A percentile compares a stretch with the other conserved stretches of the same genome.
phyloP scores from a whole-genome alignment of 805 yeast genomes.

The Pichia kluyveri region DNA sequence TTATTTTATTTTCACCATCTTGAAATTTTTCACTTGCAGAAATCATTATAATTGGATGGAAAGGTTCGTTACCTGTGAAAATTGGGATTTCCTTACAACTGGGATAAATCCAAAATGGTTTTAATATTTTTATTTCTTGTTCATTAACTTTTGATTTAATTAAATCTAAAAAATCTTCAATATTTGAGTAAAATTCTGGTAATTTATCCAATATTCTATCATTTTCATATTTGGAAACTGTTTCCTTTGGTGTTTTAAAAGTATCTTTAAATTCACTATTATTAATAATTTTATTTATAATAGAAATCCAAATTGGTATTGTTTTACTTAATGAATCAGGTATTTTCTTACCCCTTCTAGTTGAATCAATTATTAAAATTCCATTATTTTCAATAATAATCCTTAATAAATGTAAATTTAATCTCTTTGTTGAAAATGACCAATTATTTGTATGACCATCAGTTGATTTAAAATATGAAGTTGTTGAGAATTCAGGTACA shows the following conservation, averaged over 20 bases:
- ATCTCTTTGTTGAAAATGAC: slow-evolving; percentile 65
- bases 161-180: slow-evolving; percentile 5
- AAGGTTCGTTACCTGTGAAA: slow-evolving; percentile 8
- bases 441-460: slow-evolving; percentile 84
- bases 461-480: slow-evolving; percentile 76
- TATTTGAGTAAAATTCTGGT: slow-evolving; percentile 20
- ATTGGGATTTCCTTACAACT: slow-evolving; percentile 21
- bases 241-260: slow-evolving; percentile 33
- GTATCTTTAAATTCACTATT: slow-evolving; percentile 6
- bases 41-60: slow-evolving; percentile 38
- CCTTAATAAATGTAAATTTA: slow-evolving; percentile 64
- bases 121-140: too few relatives aligned
- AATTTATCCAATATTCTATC: slow-evolving; percentile 39
- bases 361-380: slow-evolving; percentile 65
- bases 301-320: slow-evolving; percentile 87
- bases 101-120: slow-evolving; percentile 55
- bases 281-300: slow-evolving; percentile 47
- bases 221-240: slow-evolving; percentile 51
- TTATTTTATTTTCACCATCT: slow-evolving; percentile 42
- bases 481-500: slow-evolving; percentile 31
- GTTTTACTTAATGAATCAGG: slow-evolving; percentile 88
- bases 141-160: slow-evolving; percentile 12
- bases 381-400: slow-evolving; percentile 36
- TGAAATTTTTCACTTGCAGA: slow-evolving; percentile 57
- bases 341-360: slow-evolving; percentile 73